Percentiles rank a stretch among this genome's conserved stretches.
Conservation (phyloP, 2,329 filamentous ascomycete genomes). For the Daldinia sp. region DNA sequence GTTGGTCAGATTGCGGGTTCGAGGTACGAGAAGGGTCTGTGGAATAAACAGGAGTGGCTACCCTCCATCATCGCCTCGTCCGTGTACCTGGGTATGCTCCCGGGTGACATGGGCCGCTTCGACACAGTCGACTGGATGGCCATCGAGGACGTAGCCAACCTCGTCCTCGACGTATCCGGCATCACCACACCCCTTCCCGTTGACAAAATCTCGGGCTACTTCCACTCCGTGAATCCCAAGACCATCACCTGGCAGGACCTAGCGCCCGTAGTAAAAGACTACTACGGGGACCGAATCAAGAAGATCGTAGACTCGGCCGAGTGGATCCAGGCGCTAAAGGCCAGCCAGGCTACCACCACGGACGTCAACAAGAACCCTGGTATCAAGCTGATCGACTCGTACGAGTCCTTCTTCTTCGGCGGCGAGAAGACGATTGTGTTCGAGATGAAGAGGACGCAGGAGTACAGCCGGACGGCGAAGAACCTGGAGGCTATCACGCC, state of each 20-base stretch:
- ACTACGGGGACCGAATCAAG: constrained; percentile 51
- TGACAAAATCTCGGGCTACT: constrained; percentile 47
- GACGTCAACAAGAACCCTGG: constrained; percentile 56
- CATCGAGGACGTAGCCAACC: constrained; percentile 55
- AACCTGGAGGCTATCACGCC: constrained; percentile 52
- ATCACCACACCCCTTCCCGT: constrained; percentile 31
- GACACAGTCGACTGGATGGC: constrained; percentile 63
- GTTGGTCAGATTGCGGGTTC: constrained; percentile 58
- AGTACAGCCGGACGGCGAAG: constrained; percentile 53
- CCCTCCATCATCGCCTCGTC: constrained; percentile 60
- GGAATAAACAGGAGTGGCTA: constrained; percentile 66
- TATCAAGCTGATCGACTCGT: constrained; percentile 62
- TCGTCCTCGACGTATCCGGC: constrained; percentile 56
- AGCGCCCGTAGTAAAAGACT: constrained; percentile 50
- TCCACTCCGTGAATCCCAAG: constrained; percentile 59
- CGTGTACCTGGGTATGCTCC: constrained; percentile 56
- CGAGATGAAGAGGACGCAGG: constrained; percentile 52
- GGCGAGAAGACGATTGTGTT: constrained; percentile 45
- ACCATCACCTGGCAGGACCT: constrained; percentile 52
- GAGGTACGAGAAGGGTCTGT: constrained; percentile 52
- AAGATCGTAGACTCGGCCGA: constrained; percentile 52
- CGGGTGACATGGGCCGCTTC: constrained; percentile 53
- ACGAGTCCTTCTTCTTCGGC: constrained; percentile 46
- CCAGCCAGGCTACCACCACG: constrained; percentile 49
- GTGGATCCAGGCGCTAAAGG: constrained; percentile 56